A percentile compares a stretch with the other conserved stretches of the same genome.
Conservation (phyloP, 177 flowering plant genomes). For the Tripterygium wilfordii region DNA sequence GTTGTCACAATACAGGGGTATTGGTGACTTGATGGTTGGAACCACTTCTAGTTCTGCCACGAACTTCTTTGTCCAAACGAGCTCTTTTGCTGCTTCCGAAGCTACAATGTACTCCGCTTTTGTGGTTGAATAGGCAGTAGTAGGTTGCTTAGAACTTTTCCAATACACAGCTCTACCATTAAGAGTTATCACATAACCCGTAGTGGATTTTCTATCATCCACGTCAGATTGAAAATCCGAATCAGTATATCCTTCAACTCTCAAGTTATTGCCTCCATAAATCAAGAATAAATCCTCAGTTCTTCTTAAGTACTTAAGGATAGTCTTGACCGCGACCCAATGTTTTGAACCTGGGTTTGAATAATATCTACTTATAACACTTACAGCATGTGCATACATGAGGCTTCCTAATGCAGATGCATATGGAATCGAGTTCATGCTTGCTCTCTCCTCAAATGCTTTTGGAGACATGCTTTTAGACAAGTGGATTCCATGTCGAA, state of each 20-base stretch:
- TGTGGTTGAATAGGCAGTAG: neutral
- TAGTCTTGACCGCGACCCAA: slow-evolving; percentile 5
- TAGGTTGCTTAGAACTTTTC: slow-evolving; percentile 7
- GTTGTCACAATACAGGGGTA: neutral
- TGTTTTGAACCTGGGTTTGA: slow-evolving; percentile 2
- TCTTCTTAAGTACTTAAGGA: slow-evolving; percentile 10
- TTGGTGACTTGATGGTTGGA: no score
- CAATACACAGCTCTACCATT: slow-evolving; percentile 1
- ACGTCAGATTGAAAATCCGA: slow-evolving; percentile 5
- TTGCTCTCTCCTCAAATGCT: neutral
- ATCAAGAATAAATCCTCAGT: slow-evolving; percentile 6
- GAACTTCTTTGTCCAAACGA: slow-evolving; percentile 4
- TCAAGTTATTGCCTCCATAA: no score
- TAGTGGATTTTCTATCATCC: slow-evolving; percentile 6
- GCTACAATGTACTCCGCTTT: slow-evolving; percentile 1
- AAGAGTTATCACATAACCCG: slow-evolving; percentile 3
- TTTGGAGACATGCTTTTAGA: neutral
- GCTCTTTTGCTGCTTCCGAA: slow-evolving; percentile 6
- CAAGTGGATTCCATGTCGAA: neutral
- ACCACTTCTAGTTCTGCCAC: no score
- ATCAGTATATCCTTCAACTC: no score
- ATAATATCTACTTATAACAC: slow-evolving; percentile 3
- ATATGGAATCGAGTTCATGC: neutral
- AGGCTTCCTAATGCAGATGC: slow-evolving; percentile 2
- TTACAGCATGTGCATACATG: slow-evolving; percentile 15